phyloP scores from a whole-genome alignment of 23 red algal genomes.

The Agarophyton chilense region DNA sequence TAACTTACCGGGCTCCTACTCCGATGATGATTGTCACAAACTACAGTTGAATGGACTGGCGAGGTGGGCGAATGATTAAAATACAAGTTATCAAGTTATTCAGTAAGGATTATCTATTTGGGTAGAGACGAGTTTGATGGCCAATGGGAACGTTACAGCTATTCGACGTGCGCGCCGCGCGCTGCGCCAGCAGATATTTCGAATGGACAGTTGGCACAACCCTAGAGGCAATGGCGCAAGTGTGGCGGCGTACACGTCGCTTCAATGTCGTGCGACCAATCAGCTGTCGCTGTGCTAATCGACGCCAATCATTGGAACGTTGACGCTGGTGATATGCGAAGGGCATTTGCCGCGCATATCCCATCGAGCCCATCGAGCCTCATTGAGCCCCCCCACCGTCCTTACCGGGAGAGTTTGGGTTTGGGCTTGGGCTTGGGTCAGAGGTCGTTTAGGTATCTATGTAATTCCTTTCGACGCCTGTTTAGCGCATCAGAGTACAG shows the following conservation, averaged over 20 bases:
- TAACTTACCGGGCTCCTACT: no score
- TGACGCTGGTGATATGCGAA: not conserved
- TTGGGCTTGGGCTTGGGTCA: no score
- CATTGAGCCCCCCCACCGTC: no score
- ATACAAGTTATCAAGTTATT: no score
- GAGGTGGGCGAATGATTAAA: not conserved
- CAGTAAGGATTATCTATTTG: no score
- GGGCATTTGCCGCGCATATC: constrained; percentile 3
- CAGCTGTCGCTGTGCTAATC: not conserved
- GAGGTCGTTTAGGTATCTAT: no score
- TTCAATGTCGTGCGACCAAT: not conserved
- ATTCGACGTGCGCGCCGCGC: not conserved
- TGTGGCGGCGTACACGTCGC: not conserved
- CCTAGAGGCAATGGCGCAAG: constrained; percentile 1
- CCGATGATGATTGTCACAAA: not conserved
- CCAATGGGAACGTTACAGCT: not conserved
- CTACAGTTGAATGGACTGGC: not conserved
- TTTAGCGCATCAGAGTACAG: constrained; percentile 7
- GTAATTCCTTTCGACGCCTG: no score
- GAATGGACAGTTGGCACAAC: not conserved
- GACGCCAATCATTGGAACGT: not conserved
- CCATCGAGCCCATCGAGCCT: not conserved
- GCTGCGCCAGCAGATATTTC: not conserved
- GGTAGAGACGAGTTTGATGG: not conserved
- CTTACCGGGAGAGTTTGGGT: no score